phyloP scores from a whole-genome alignment of 1,139 yeast genomes.

The Diutina mesorugosa region DNA sequence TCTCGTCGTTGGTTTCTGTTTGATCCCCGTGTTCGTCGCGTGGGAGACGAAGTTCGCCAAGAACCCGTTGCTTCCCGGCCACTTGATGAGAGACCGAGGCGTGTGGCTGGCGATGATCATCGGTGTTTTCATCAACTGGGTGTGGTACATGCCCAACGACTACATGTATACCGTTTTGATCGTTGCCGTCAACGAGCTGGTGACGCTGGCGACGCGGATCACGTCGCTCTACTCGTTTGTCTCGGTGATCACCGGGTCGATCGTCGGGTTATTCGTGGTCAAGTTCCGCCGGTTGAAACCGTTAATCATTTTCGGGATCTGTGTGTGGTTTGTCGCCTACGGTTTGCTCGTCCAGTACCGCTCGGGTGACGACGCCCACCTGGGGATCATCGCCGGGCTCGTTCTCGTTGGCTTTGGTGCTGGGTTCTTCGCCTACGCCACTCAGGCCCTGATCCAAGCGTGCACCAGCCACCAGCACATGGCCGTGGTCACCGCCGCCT shows the following conservation, averaged over 20 bases:
- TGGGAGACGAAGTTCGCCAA: constrained; percentile 1
- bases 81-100: constrained; percentile 2
- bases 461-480: constrained; percentile 2
- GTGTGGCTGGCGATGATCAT: neutral
- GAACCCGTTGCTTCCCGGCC: neutral
- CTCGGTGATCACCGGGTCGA: constrained; percentile 47
- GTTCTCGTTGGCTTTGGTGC: neutral
- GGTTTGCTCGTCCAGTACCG: constrained; percentile 2
- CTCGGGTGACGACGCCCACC: neutral
- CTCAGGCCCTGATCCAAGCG: neutral
- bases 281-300: neutral
- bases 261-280: constrained; percentile 7
- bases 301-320: constrained; percentile 5
- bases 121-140: neutral
- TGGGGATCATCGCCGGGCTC: constrained; percentile 1
- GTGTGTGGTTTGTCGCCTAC: constrained; percentile 3
- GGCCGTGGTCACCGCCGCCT: constrained; percentile 2
- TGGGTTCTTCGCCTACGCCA: constrained; percentile 1
- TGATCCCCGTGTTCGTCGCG: neutral
- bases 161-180: constrained; percentile 47
- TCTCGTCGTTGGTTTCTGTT: neutral
- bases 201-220: constrained; percentile 54
- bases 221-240: constrained; percentile 52
- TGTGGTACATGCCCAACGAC: constrained; percentile 2
- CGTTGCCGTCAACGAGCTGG: constrained; percentile 47